These are phyloP conservation scores for Trametes gibbosa DNA, from an alignment of 768 basidiomycete species.

Conservation along the genomic window DNA sequence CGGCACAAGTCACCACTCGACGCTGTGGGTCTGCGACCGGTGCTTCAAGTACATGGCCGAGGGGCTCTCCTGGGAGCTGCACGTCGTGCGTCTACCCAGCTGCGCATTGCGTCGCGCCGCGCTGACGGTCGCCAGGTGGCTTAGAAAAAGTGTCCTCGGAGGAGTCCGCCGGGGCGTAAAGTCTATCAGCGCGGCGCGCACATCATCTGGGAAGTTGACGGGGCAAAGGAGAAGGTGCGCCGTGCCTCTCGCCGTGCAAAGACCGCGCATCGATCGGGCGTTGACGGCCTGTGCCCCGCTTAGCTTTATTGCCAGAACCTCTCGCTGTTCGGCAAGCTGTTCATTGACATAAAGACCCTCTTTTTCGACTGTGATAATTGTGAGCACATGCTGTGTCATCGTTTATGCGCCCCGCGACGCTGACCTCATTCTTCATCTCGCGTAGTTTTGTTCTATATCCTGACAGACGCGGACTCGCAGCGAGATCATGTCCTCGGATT, in stretches of 20 bases:
- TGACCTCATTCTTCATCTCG: not conserved
- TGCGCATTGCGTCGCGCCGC: not conserved
- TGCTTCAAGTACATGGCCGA: slow-evolving; percentile 98
- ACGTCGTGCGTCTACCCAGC: slow-evolving; percentile 47
- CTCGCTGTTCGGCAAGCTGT: slow-evolving; percentile 95
- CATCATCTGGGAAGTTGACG: slow-evolving; percentile 95
- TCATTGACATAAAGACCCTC: slow-evolving; percentile 96
- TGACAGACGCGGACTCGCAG: slow-evolving; percentile 80
- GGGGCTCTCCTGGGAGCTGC: slow-evolving; percentile 65
- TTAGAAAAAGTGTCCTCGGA: slow-evolving; percentile 60
- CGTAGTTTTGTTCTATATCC: slow-evolving; percentile 85
- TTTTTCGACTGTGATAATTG: slow-evolving; percentile 90
- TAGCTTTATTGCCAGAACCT: slow-evolving; percentile 97
- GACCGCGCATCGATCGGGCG: slow-evolving; percentile 1
- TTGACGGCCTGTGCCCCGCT: not conserved
- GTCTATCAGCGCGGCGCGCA: slow-evolving; percentile 90
- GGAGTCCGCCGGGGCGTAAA: slow-evolving; percentile 80
- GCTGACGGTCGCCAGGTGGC: slow-evolving; percentile 17
- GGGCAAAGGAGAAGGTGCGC: slow-evolving; percentile 74
- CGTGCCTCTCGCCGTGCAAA: not conserved
- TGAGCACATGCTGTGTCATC: slow-evolving; percentile 34
- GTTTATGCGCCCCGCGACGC: not conserved
- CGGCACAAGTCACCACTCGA: slow-evolving; percentile 44
- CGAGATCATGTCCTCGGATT: slow-evolving; percentile 79
- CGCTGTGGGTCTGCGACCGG: slow-evolving; percentile 82